Evolutionary conservation across 768 basidiomycete species (phyloP), one percentile per base, ranked within the genome.

Genomic region (Holtermannia corniformis): DNA sequence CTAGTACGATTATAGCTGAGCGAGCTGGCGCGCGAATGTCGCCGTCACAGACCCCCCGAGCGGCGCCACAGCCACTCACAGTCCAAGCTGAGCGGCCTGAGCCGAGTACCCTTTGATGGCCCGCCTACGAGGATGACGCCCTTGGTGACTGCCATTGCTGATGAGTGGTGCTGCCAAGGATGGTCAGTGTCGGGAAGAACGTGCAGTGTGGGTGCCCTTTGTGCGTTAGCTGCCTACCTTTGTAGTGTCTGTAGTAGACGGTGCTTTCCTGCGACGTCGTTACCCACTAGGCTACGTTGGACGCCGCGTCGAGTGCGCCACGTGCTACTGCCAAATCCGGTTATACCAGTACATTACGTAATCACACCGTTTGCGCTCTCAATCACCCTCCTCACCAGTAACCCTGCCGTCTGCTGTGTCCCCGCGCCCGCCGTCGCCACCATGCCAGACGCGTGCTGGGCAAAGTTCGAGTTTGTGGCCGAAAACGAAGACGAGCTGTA

Each of bases 401-500:
- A n/a, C n/a, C n/a, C n/a, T n/a, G n/a, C n/a, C n/a, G n/a, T n/a
- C n/a, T n/a, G n/a, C n/a, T n/a, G n/a, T n/a, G n/a, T n/a, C n/a
- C n/a, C n/a, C 32, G 32, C 7, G 32, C 32, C 7, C 32, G 16
- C n/a, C 23, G 12, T 5, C 20, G 19, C 5, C 20, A 42, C 41
- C 13, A 56, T 56, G 49, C 42, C 25, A n/a, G 83, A 86, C 62
- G 87, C 85, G 75, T 87, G 91, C 49, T 90, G 86, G 63, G 89
- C 86, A 1, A 75, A 88, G 13, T 88, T 93, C 68, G 84, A 85
- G 62, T 97, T 96, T 62, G 63, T 74, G 3, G 92, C 95, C 2
- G 91, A 99, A 75, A 82, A 96, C 72, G 86, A 87, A 48, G 95
- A 99, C 72, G 95, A 99, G 74, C 79, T 97, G 37, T 63, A 81